These are phyloP conservation scores for Phanerodontia chrysosporium DNA, from an alignment of 768 basidiomycete species.

Conservation along the genomic window DNA sequence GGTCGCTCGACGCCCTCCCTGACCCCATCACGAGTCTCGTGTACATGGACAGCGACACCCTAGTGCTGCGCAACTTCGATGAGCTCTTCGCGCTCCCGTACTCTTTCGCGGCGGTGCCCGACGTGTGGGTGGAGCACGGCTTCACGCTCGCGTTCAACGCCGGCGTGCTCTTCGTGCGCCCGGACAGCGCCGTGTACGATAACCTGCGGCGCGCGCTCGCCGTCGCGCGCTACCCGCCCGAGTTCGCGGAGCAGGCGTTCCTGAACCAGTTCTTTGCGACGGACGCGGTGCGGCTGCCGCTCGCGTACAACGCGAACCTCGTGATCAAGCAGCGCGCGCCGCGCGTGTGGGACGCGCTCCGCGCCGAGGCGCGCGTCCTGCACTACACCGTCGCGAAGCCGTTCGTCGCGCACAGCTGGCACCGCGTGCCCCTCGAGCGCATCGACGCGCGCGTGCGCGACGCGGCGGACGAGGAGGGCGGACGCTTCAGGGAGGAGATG, in stretches of 20 bases:
- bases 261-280: slow-evolving; percentile 37
- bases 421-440: neutral
- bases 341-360: slow-evolving; percentile 31
- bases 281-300: slow-evolving; percentile 32
- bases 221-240: slow-evolving; percentile 27
- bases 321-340: slow-evolving; percentile 32
- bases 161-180: slow-evolving; percentile 34
- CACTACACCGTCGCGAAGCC: slow-evolving; percentile 37
- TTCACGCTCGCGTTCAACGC: slow-evolving; percentile 38
- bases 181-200: slow-evolving; percentile 26
- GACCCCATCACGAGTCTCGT: slow-evolving; percentile 29
- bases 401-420: neutral
- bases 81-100: slow-evolving; percentile 41
- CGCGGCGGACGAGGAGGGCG: neutral
- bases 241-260: slow-evolving; percentile 38
- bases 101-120: slow-evolving; percentile 38
- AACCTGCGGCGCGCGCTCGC: slow-evolving; percentile 28
- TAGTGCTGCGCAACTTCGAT: slow-evolving; percentile 38
- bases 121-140: slow-evolving; percentile 30
- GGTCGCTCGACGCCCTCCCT: slow-evolving; percentile 30
- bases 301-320: slow-evolving; percentile 39
- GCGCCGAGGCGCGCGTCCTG: slow-evolving; percentile 30
- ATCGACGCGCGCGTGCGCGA: neutral
- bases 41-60: slow-evolving; percentile 41
- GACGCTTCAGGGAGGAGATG: slow-evolving; percentile 2